A percentile compares a stretch with the other conserved stretches of the same genome.
These are phyloP conservation scores for Wickerhamiella qilinensis DNA, from an alignment of 805 yeast genomes.

Conservation along the genomic window DNA sequence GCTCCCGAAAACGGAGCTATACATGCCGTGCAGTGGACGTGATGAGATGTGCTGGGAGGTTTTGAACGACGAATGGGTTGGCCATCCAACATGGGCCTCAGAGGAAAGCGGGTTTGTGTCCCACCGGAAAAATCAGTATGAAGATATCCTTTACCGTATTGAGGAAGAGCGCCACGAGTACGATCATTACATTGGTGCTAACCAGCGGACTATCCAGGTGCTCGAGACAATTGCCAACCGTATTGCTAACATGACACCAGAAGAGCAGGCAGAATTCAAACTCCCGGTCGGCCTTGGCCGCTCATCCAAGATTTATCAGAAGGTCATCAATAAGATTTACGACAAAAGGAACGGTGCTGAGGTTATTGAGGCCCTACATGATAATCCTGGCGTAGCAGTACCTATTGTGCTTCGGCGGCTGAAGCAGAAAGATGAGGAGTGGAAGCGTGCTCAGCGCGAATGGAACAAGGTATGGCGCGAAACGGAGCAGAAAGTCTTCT, in stretches of 20 bases:
- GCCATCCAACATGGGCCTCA: slow-evolving; percentile 99
- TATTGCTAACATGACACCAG: slow-evolving; percentile 80
- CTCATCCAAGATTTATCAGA: slow-evolving; percentile 85
- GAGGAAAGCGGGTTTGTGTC: slow-evolving; percentile 98
- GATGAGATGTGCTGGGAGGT: slow-evolving; percentile 99
- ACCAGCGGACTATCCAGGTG: slow-evolving; percentile 85
- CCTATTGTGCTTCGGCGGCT: slow-evolving; percentile 84
- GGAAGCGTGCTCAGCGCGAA: slow-evolving; percentile 95
- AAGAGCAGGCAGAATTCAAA: slow-evolving; percentile 72
- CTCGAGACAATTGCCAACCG: slow-evolving; percentile 89
- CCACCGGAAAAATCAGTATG: slow-evolving; percentile 96
- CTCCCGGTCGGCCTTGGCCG: slow-evolving; percentile 90
- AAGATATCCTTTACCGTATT: slow-evolving; percentile 82
- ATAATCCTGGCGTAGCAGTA: slow-evolving; percentile 86
- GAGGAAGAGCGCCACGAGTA: slow-evolving; percentile 98
- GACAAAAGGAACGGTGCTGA: slow-evolving; percentile 92
- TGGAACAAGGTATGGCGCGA: slow-evolving; percentile 99
- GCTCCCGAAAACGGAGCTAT: slow-evolving; percentile 83
- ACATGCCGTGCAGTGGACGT: slow-evolving; percentile 95
- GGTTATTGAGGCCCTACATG: slow-evolving; percentile 89
- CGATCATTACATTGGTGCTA: slow-evolving; percentile 90
- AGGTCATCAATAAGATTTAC: slow-evolving; percentile 80
- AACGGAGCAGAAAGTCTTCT: slow-evolving; percentile 86
- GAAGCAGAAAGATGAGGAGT: slow-evolving; percentile 96
- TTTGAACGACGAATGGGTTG: slow-evolving; percentile 96